phyloP scores from a whole-genome alignment of 208 protist genomes.

The Crithidia expoeki region DNA sequence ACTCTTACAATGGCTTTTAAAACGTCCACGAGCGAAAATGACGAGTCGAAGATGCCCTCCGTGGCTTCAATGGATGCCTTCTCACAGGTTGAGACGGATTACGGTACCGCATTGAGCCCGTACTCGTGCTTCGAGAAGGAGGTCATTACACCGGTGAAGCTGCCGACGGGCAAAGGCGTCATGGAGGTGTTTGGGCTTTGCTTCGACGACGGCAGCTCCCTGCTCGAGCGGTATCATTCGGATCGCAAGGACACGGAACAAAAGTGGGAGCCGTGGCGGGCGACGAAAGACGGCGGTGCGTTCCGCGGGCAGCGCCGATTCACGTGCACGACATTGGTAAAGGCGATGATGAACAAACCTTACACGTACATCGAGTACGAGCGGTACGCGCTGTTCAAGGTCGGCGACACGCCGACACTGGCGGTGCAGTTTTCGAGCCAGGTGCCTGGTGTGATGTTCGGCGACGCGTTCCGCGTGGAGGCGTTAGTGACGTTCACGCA shows the following conservation, averaged over 20 bases:
- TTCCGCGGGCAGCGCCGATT: conserved; percentile 65
- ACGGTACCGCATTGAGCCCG: conserved; percentile 57
- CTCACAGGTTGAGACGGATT: conserved; percentile 59
- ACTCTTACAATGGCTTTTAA: conserved; percentile 8
- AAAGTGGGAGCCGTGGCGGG: conserved; percentile 59
- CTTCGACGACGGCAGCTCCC: conserved; percentile 55
- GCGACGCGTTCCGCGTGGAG: conserved; percentile 65
- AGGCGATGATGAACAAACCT: conserved; percentile 56
- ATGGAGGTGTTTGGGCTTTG: conserved; percentile 65
- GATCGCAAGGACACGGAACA: conserved; percentile 54
- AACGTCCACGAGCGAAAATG: conserved; percentile 38
- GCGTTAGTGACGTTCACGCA: conserved; percentile 52
- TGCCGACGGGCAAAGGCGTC: conserved; percentile 47
- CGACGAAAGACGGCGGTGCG: conserved; percentile 33
- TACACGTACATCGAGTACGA: conserved; percentile 68
- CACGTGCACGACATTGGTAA: conserved; percentile 58
- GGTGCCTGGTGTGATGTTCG: conserved; percentile 59
- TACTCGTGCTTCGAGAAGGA: conserved; percentile 56
- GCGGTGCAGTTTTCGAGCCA: conserved; percentile 70
- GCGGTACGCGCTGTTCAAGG: conserved; percentile 63
- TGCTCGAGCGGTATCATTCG: conserved; percentile 54
- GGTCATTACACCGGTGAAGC: conserved; percentile 48
- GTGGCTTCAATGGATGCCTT: conserved; percentile 54
- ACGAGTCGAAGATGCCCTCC: conserved; percentile 48
- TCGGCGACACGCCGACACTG: conserved; percentile 52